A percentile compares a stretch with the other conserved stretches of the same genome.
Conservation (phyloP, 1,284 basidiomycete species). For the Pascua sp. region DNA sequence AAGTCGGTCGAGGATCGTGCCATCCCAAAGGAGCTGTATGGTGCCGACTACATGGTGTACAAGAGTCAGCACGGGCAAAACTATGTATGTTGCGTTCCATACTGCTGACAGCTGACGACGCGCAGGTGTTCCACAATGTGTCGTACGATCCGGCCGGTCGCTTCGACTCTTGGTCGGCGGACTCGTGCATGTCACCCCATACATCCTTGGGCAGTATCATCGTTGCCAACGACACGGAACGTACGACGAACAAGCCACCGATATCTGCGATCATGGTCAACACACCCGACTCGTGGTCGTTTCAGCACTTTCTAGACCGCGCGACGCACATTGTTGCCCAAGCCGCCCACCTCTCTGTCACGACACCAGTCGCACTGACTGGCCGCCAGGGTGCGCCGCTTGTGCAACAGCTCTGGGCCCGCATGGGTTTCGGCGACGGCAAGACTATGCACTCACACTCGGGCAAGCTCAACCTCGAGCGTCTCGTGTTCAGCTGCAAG, state of each 20-base stretch:
- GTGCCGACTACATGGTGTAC: background rate
- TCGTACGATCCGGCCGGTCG: background rate
- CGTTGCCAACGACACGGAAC: background rate
- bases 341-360: background rate
- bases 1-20: background rate
- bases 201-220: background rate
- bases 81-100: background rate
- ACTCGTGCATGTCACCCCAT: background rate
- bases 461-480: background rate
- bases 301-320: slow-evolving; percentile 7
- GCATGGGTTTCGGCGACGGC: background rate
- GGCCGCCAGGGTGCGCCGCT: background rate
- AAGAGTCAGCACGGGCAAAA: slow-evolving; percentile 2
- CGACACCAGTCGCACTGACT: background rate
- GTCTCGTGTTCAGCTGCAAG: slow-evolving; percentile 1
- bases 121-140: background rate
- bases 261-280: background rate
- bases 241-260: background rate
- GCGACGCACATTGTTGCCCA: slow-evolving; percentile 1
- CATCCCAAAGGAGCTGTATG: background rate
- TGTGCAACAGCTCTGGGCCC: background rate
- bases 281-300: slow-evolving; percentile 7
- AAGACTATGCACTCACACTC: background rate
- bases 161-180: background rate
- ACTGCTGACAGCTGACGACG: background rate